Base-by-base conservation (phyloP, 1,284 basidiomycete genomes). In the Microbotryum intermedium region DNA sequence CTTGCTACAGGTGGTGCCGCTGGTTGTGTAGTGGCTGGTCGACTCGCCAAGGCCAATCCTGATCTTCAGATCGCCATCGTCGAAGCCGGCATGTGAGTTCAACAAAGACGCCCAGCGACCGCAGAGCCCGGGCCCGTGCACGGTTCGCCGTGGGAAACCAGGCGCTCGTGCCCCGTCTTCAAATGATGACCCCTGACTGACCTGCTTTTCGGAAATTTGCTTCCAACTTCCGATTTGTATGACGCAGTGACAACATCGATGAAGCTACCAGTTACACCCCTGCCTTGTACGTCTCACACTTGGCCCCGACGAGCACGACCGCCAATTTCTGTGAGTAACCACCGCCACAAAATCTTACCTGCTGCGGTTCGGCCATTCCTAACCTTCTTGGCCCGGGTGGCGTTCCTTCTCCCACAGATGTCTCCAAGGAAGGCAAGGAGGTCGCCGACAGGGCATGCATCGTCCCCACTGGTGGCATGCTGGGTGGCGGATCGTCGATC, bases 51-150 rank as follows among this genome's bases (percentile, higher is more conserved):
- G 70, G 83, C 84, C 50, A 84, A 85, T 73, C 84, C 84, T 25
- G 84, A 76, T 66, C 74, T 86, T 54, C 84, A 85, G 74, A 83
- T 86, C 57, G 84, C 85, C 83, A 79, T 86, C 69, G 83, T 85
- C 64, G 84, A 63, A 34, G 46, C 52, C 28, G 59, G 60, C 52
- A 51, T 46, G 49, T 48, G 21, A 20, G 53, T n/a, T 11, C n/a
- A n/a, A n/a, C n/a, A n/a, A n/a, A n/a, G n/a, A n/a, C n/a, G n/a
- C 16, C 10, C 7, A 21, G 46, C 1, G 16, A 20, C 23, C 10
- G 23, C 20, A 11, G 46, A 11, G 28, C 26, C 46, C 50, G 5
- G 23, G 50, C 29, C 4, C 50, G 50, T 16, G 26, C 50, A 23
- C 23, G 26, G 25, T n/a, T 50, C 30, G 2, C 10, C 26, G 29